phyloP scores from a whole-genome alignment of 2,329 filamentous ascomycete species.

The Eutypella sp. region DNA sequence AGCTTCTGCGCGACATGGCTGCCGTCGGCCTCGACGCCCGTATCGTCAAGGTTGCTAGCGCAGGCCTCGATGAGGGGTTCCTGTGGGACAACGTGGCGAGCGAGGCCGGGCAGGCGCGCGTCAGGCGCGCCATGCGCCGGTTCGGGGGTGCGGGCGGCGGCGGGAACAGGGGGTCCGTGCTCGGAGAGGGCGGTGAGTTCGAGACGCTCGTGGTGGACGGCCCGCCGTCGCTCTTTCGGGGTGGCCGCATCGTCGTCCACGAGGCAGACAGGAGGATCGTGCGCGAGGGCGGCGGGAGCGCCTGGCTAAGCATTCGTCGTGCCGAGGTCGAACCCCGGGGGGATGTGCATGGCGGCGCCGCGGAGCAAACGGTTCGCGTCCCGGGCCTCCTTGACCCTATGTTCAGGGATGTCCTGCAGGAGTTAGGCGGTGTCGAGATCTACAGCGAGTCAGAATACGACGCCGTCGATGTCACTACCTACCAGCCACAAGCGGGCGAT shows the following conservation, averaged over 20 bases:
- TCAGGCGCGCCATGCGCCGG: constrained; percentile 52
- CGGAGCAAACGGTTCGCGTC: constrained; percentile 37
- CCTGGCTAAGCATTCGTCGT: constrained; percentile 60
- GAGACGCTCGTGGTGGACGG: constrained; percentile 88
- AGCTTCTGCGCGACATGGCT: constrained; percentile 77
- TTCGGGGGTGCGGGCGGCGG: constrained; percentile 62
- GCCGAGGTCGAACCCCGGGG: constrained; percentile 48
- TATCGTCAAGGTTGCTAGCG: constrained; percentile 91
- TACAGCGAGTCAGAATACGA: constrained; percentile 2
- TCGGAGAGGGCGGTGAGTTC: constrained; percentile 94
- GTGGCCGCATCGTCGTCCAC: constrained; percentile 55
- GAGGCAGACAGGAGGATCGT: constrained; percentile 49
- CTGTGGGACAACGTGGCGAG: constrained; percentile 77
- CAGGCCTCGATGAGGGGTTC: constrained; percentile 74
- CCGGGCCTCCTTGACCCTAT: constrained; percentile 63
- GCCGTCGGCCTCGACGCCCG: constrained; percentile 74
- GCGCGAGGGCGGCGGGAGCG: constrained; percentile 69
- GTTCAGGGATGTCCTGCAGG: constrained; percentile 43
- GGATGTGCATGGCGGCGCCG: constrained; percentile 4
- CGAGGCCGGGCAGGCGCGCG: constrained; percentile 37
- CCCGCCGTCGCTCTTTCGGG: constrained; percentile 66
- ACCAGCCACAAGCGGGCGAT: too few species aligned
- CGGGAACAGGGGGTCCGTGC: constrained; percentile 68
- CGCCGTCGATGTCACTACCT: constrained; percentile 1
- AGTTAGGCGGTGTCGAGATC: constrained; percentile 14